These are phyloP conservation scores for Xylaria intraflava DNA, from an alignment of 495 filamentous ascomycete species.

Conservation along the genomic window DNA sequence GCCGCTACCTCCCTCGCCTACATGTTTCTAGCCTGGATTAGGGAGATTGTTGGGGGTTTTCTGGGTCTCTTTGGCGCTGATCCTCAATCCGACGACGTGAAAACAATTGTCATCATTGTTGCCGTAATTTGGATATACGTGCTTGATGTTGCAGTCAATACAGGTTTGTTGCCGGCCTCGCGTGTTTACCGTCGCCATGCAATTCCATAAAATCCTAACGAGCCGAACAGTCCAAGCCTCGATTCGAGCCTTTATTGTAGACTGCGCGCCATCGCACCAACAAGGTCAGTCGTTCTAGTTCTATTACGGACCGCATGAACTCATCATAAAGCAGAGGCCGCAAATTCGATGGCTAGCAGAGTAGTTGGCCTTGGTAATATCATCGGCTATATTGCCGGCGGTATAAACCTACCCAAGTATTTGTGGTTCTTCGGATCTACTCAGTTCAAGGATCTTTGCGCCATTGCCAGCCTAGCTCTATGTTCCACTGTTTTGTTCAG, in stretches of 20 bases:
- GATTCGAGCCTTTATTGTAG: slow-evolving; percentile 83
- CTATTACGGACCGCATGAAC: background rate
- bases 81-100: slow-evolving; percentile 51
- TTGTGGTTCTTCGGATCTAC: slow-evolving; percentile 73
- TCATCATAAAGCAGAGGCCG: slow-evolving; percentile 44
- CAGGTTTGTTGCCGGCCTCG: slow-evolving; percentile 47
- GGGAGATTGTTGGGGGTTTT: slow-evolving; percentile 66
- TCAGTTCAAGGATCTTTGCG: slow-evolving; percentile 85
- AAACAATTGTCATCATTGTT: slow-evolving; percentile 55
- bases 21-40: slow-evolving; percentile 74
- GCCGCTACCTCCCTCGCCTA: slow-evolving; percentile 65
- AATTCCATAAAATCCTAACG: background rate
- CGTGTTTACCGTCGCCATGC: background rate
- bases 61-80: slow-evolving; percentile 66
- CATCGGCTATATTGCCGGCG: slow-evolving; percentile 75
- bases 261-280: slow-evolving; percentile 82
- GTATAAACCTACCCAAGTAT: slow-evolving; percentile 62
- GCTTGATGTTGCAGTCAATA: slow-evolving; percentile 87
- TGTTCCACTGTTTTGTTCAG: slow-evolving; percentile 59
- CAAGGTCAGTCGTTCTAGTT: slow-evolving; percentile 46
- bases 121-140: slow-evolving; percentile 81
- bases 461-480: slow-evolving; percentile 68
- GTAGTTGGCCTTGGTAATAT: slow-evolving; percentile 81
- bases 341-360: slow-evolving; percentile 82
- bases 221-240: slow-evolving; percentile 65